Conservation (phyloP, 371 early-diverging fungal species). For the Basidiobolus heterosporus region DNA sequence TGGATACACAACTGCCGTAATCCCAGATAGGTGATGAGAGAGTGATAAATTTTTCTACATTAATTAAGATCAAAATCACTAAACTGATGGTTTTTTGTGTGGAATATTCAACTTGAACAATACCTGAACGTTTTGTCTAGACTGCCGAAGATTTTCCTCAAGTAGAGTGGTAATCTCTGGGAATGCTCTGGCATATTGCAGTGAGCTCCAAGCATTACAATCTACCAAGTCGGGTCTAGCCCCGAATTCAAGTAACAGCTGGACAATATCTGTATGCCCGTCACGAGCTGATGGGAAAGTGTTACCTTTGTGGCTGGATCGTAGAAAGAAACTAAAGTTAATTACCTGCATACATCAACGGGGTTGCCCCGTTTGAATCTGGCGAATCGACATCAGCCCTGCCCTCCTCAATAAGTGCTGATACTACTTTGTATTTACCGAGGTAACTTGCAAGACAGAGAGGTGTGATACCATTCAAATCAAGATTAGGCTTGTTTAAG, state of each 20-base stretch:
- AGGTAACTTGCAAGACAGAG: constrained; percentile 58
- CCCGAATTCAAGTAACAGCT: constrained; percentile 28
- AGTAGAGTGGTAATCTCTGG: constrained; percentile 27
- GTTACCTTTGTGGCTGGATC: background rate
- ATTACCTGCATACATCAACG: constrained; percentile 66
- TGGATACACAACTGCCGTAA: too few species aligned
- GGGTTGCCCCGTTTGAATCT: constrained; percentile 53
- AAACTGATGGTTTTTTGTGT: too few species aligned
- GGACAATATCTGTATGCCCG: constrained; percentile 40
- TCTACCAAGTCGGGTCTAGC: constrained; percentile 44
- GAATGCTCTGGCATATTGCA: constrained; percentile 41
- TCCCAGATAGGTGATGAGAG: too few species aligned
- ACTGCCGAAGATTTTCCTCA: too few species aligned
- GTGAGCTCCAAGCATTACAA: constrained; percentile 52
- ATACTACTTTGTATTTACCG: constrained; percentile 42
- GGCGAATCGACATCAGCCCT: constrained; percentile 45
- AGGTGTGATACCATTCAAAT: constrained; percentile 50
- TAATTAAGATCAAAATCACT: too few species aligned
- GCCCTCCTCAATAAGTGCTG: constrained; percentile 38
- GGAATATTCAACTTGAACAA: too few species aligned
- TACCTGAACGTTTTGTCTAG: too few species aligned
- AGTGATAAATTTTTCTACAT: too few species aligned
- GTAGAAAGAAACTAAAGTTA: background rate
- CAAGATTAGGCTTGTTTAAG: constrained; percentile 43
- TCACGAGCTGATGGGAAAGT: constrained; percentile 30